Conservation (phyloP, 805 yeast genomes). For the Starmerella floricola region DNA sequence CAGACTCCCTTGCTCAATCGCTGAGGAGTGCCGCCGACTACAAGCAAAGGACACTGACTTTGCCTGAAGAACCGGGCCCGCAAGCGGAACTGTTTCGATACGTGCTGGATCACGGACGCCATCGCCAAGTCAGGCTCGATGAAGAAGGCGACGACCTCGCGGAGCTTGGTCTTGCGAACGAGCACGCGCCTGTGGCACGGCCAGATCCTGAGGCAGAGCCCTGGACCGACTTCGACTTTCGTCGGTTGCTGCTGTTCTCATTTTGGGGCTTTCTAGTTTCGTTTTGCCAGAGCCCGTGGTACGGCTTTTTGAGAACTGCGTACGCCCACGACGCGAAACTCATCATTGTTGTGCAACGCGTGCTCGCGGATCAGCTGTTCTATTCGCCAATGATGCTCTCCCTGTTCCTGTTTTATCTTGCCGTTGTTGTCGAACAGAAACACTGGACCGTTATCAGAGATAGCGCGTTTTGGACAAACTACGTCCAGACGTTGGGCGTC, state of each 20-base stretch:
- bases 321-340: conserved; percentile 71
- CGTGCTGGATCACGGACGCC: conserved; percentile 28
- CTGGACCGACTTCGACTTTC: conserved; percentile 41
- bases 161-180: conserved; percentile 22
- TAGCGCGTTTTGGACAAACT: conserved; percentile 48
- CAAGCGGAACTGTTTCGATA: conserved; percentile 19
- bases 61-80: conserved; percentile 5
- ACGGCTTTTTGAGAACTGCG: conserved; percentile 60
- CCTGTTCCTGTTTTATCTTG: conserved; percentile 72
- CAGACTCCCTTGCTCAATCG: conserved; percentile 81
- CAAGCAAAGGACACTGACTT: neutral
- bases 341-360: conserved; percentile 67
- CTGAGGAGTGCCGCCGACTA: conserved; percentile 33
- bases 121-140: conserved; percentile 26
- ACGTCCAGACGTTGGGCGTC: conserved; percentile 47
- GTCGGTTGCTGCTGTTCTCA: conserved; percentile 65
- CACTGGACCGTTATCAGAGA: conserved; percentile 47
- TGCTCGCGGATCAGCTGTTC: conserved; percentile 75
- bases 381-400: conserved; percentile 79
- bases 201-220: neutral
- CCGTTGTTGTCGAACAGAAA: conserved; percentile 67
- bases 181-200: neutral
- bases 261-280: conserved; percentile 80
- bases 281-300: conserved; percentile 81
- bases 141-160: conserved; percentile 26